Conservation (phyloP, 2,329 filamentous ascomycete species). For the Arthroderma sp. region DNA sequence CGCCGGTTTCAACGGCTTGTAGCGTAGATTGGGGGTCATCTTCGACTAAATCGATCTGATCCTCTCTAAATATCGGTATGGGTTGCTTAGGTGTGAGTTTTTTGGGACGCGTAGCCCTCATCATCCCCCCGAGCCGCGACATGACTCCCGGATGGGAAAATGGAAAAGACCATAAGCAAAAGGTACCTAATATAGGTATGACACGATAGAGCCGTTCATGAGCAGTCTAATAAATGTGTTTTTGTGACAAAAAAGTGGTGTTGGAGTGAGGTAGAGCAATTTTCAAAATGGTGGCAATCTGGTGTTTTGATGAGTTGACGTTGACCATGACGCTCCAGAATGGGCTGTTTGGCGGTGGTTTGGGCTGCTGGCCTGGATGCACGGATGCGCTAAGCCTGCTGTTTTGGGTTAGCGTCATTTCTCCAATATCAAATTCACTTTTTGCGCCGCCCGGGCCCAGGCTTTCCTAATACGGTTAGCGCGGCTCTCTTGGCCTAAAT, state of each 20-base stretch:
- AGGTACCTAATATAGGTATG: slow-evolving; percentile 47
- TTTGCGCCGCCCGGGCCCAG: slow-evolving; percentile 4
- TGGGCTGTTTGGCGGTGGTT: slow-evolving; percentile 27
- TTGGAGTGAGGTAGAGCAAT: slow-evolving; percentile 32
- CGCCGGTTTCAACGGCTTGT: slow-evolving; percentile 82
- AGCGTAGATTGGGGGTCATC: slow-evolving; percentile 69
- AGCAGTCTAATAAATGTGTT: slow-evolving; percentile 39
- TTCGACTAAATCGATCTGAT: slow-evolving; percentile 83
- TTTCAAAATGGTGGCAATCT: slow-evolving; percentile 20
- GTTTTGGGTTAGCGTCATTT: slow-evolving; percentile 29
- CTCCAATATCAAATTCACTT: slow-evolving; percentile 28
- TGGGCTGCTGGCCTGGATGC: slow-evolving; percentile 28
- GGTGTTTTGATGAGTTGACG: slow-evolving; percentile 31
- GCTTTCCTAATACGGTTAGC: slow-evolving; percentile 9
- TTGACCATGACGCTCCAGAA: slow-evolving; percentile 27
- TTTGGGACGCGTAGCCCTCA: slow-evolving; percentile 36
- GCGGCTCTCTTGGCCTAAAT: neutral
- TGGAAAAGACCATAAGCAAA: too few species aligned
- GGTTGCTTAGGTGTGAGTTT: slow-evolving; percentile 87
- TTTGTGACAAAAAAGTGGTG: slow-evolving; percentile 41
- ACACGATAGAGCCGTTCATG: slow-evolving; percentile 48
- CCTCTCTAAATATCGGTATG: slow-evolving; percentile 74
- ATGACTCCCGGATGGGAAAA: slow-evolving; percentile 30
- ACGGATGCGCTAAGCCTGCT: slow-evolving; percentile 31
- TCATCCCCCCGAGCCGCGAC: slow-evolving; percentile 33